These are phyloP conservation scores for Linnemannia exigua DNA, from an alignment of 192 early-diverging fungal species.

Conservation along the genomic window DNA sequence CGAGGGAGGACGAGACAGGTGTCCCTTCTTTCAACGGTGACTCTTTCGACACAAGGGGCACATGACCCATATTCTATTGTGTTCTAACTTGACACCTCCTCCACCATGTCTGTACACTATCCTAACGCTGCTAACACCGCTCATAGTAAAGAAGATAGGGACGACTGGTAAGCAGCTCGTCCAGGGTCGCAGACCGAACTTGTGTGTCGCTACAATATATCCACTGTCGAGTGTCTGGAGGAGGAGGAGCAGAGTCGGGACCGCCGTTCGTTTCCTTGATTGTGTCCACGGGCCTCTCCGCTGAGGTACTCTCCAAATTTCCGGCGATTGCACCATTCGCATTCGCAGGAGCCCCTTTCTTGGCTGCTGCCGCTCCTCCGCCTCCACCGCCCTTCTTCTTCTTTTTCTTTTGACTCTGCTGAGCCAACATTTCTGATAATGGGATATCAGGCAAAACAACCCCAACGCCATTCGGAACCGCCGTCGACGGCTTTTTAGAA, in stretches of 20 bases:
- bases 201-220: conserved; percentile 58
- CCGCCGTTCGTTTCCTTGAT: neutral
- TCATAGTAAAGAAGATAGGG: conserved; percentile 62
- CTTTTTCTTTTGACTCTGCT: conserved; percentile 15
- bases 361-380: conserved; percentile 2
- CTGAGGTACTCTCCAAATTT: neutral
- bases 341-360: neutral
- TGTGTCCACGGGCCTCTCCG: neutral
- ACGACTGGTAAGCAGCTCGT: conserved; percentile 52
- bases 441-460: conserved; percentile 36
- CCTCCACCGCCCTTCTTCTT: conserved; percentile 9
- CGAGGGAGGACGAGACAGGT: too few species aligned
- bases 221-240: conserved; percentile 44
- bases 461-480: neutral
- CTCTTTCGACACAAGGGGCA: neutral
- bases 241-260: neutral
- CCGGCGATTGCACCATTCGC: neutral
- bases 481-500: neutral
- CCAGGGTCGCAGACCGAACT: conserved; percentile 39
- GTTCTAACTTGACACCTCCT: neutral
- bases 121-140: conserved; percentile 22
- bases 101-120: neutral
- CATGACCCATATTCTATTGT: neutral
- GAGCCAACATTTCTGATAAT: conserved; percentile 21
- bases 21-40: neutral